A percentile compares a stretch with the other conserved stretches of the same genome.
Conservation (phyloP, 75 land plant genomes). For the Cryptomeria japonica region DNA sequence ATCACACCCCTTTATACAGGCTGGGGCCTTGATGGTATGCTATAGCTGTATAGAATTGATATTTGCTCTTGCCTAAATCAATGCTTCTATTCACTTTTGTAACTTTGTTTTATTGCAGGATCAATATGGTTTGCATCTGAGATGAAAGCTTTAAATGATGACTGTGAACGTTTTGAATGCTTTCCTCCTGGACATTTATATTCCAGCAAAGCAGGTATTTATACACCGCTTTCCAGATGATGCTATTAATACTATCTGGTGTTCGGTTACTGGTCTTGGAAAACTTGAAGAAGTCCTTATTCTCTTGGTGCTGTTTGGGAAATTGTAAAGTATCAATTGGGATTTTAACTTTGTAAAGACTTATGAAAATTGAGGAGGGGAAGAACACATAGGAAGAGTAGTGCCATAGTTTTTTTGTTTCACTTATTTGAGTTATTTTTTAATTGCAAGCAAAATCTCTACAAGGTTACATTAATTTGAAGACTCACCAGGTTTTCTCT, state of each 20-base stretch:
- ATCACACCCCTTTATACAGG: conserved; percentile 96
- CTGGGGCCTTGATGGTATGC: conserved; percentile 97
- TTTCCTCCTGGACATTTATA: conserved; percentile 95
- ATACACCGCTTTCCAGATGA: neutral
- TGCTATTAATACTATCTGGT: neutral
- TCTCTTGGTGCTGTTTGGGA: neutral
- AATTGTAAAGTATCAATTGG: neutral
- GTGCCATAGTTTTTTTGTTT: neutral
- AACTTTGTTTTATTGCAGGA: conserved; percentile 40
- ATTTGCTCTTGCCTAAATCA: neutral
- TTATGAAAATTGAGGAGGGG: neutral
- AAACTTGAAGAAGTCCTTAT: neutral
- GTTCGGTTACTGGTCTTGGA: neutral
- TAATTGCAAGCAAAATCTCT: neutral
- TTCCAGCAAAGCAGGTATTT: conserved; percentile 84
- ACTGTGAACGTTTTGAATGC: conserved; percentile 83
- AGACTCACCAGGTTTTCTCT: neutral
- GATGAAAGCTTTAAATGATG: conserved; percentile 95
- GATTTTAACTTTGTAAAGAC: neutral
- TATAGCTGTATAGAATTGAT: neutral
- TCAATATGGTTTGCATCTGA: conserved; percentile 97
- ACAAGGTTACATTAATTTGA: neutral
- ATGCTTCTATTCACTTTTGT: neutral
- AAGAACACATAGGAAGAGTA: neutral
- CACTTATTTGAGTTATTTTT: neutral